Evolutionary conservation across 1,284 basidiomycete species (phyloP).

Genomic region (Malassezia obtusa): DNA sequence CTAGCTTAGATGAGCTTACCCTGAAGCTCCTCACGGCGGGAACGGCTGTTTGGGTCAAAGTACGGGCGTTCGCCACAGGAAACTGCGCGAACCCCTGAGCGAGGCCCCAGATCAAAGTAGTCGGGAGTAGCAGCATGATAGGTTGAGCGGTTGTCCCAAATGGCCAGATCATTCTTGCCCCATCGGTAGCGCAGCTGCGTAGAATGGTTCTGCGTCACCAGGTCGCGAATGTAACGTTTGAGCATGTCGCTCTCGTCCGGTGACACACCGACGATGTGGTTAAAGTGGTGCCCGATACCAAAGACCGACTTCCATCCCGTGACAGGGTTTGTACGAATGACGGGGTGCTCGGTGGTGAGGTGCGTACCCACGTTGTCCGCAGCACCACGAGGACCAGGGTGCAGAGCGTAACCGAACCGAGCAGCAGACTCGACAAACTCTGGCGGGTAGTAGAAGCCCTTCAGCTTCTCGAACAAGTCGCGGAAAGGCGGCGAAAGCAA

Average conservation of each 20-base stretch:
- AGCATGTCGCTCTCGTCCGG: slow-evolving; percentile 56
- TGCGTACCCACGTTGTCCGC: slow-evolving; percentile 56
- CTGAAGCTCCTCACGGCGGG: slow-evolving; percentile 19
- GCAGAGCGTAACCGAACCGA: slow-evolving; percentile 31
- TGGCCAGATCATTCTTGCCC: slow-evolving; percentile 45
- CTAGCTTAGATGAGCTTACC: slow-evolving; percentile 11
- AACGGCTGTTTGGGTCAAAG: slow-evolving; percentile 20
- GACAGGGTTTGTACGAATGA: slow-evolving; percentile 52
- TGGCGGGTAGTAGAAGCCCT: slow-evolving; percentile 19
- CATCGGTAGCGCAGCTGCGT: slow-evolving; percentile 56
- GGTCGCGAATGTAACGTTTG: slow-evolving; percentile 52
- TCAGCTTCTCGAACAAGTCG: slow-evolving; percentile 53
- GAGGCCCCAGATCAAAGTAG: slow-evolving; percentile 19
- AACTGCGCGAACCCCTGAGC: slow-evolving; percentile 23
- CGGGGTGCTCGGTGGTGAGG: slow-evolving; percentile 55
- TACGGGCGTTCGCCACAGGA: slow-evolving; percentile 23
- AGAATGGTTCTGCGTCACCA: slow-evolving; percentile 54
- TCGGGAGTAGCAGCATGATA: slow-evolving; percentile 26
- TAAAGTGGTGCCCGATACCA: slow-evolving; percentile 55
- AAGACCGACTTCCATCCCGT: slow-evolving; percentile 61
- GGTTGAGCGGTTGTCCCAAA: slow-evolving; percentile 22
- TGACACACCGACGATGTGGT: slow-evolving; percentile 57
- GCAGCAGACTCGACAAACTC: slow-evolving; percentile 21
- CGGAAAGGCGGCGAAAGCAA: slow-evolving; percentile 56
- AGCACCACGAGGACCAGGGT: slow-evolving; percentile 44